Evolutionary conservation across 805 yeast genomes (phyloP), one percentile per base, ranked within the genome.

Genomic region (Ogataea glucozyma): DNA sequence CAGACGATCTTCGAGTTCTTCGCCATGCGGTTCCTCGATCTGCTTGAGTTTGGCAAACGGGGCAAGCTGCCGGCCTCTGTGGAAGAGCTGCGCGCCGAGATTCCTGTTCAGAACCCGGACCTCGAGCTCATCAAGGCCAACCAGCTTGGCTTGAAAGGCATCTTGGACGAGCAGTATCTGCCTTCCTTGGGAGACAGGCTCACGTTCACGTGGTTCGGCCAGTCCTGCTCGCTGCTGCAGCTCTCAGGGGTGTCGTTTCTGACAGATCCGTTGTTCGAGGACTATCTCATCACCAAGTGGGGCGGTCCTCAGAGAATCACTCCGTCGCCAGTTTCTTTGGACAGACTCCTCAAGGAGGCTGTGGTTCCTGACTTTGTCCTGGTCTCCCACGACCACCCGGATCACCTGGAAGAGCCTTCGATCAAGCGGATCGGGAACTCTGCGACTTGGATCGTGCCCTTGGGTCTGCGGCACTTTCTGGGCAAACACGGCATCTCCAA

Each of bases 371-470:
- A 88, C 48, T 78, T 82, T 43, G 81, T 88, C 1, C 58, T 91
- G 16, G 95, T 91, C 0, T 85, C 95, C 2, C 98, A 91, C 61
- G 90, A 91, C 59, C 98, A 91, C 57, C 98, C 97, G 1, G 98
- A 91, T 62, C 98, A 91, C 66, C 65, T 91, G 33, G 98, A 91
- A 55, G 68, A 75, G 43, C 78, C 71, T 22, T 69, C 85, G 8
- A 76, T 81, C 12, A 58, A 65, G 29, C 53, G 67, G 37, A 65
- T 83, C n/a, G 83, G 85, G 10, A 82, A 86, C 51, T 50, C 63
- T 3, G 70, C 84, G 2, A 70, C 77, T 1, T 91, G 98, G 97
- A 73, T 91, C 8, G 96, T 90, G 1, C 98, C 98, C 0, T 55
- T 76, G 14, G 98, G 98, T 0, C 71, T 91, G 37, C 75, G 79